Evolutionary conservation across 1,139 yeast genomes (phyloP), one percentile per base, ranked within the genome.

Genomic region (Protomyces lactucae-debilis): DNA sequence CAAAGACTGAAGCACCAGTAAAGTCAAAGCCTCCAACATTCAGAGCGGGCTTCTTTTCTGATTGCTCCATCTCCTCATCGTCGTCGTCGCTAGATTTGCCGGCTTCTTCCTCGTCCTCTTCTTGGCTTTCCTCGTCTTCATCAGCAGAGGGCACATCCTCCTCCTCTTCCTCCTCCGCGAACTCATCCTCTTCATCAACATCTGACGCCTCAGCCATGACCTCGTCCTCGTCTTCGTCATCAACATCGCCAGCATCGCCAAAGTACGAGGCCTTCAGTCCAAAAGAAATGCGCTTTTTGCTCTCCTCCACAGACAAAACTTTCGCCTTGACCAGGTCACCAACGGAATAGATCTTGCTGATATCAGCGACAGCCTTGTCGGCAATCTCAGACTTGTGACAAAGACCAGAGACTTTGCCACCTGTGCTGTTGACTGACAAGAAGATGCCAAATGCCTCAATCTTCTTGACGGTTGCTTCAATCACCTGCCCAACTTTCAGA

Each of bases 241-340:
- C 76, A 56, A 73, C 76, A 14, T 72, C 78, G 21, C 74, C 75
- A 21, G 73, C 81, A 25, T 75, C 79, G 25, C 79, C 80, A 75
- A 93, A 92, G 76, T 87, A 90, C 3, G 96, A 88, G 1, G 97
- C 97, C 78, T 91, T 93, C 91, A 92, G 86, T 69, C 98, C 97
- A 67, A 92, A 82, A 0, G 96, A 86, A 55, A 92, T 74, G 73
- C 88, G 91, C 68, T 85, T 85, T 80, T 87, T 90, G 21, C 79
- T 84, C 3, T 72, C 67, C 72, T 88, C 86, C 55, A 86, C 80
- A 55, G 79, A 81, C 71, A 92, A 79, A 43, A 93, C 80, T 23
- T 74, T 77, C 28, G 89, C 78, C 1, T 71, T 72, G 35, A 88
- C 67, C 10, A 72, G 70, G 2, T 73, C 76, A 0, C 76, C 70